Conservation (phyloP, 1,284 basidiomycete species). For the Pseudozyma tsukubaensis region DNA sequence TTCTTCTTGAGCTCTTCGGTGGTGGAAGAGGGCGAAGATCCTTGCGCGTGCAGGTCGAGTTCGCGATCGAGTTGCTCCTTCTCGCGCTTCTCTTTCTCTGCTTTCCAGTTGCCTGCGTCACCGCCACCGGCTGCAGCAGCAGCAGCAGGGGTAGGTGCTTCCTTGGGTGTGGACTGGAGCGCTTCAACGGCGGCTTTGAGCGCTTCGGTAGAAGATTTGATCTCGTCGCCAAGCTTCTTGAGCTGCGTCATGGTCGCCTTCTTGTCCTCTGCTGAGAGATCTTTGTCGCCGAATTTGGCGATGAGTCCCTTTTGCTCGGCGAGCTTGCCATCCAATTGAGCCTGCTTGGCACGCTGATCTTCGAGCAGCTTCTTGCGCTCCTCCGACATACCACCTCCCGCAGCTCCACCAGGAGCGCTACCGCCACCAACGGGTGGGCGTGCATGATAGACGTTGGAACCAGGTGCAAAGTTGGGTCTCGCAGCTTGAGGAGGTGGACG, state of each 20-base stretch:
- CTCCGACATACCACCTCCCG: conserved; percentile 37
- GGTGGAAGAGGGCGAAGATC: conserved; percentile 71
- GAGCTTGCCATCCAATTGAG: conserved; percentile 83
- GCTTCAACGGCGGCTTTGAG: conserved; percentile 68
- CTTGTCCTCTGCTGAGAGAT: conserved; percentile 79
- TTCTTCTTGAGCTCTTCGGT: conserved; percentile 82
- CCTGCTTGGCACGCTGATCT: conserved; percentile 75
- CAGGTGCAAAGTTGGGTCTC: conserved; percentile 53
- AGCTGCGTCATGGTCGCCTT: conserved; percentile 81
- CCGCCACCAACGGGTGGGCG: conserved; percentile 31
- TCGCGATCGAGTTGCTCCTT: conserved; percentile 79
- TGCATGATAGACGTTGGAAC: conserved; percentile 63
- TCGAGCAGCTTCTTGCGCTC: conserved; percentile 70
- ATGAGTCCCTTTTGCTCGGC: conserved; percentile 89
- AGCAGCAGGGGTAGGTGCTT: conserved; percentile 33
- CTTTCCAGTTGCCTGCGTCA: conserved; percentile 71
- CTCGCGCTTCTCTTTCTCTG: conserved; percentile 77
- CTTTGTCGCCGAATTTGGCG: conserved; percentile 75
- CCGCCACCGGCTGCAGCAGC: conserved; percentile 20
- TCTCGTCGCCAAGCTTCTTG: conserved; percentile 83
- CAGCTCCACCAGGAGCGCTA: conserved; percentile 10
- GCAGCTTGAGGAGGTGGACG: conserved; percentile 70
- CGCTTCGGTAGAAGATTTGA: conserved; percentile 73
- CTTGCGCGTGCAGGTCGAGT: conserved; percentile 69
- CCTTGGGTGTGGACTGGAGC: conserved; percentile 62